Evolutionary conservation across 2,329 filamentous ascomycete genomes (phyloP).

Genomic region (Exserohilum turcica): DNA sequence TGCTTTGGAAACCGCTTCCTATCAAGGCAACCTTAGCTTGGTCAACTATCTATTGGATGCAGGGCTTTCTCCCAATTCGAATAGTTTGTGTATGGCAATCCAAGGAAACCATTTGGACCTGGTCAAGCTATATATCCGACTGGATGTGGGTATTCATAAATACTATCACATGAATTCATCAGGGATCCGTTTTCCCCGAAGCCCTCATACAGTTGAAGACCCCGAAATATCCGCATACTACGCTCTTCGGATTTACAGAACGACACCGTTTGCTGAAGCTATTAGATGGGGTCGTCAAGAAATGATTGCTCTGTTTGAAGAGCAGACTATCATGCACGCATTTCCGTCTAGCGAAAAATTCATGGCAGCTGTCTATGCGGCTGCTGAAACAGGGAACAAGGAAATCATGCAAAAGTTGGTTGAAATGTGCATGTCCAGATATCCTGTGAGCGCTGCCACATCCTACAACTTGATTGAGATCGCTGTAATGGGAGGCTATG

Average conservation of each 20-base stretch:
- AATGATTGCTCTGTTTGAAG: background rate
- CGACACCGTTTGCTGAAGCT: background rate
- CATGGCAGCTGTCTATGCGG: background rate
- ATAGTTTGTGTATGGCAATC: background rate
- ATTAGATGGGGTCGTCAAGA: background rate
- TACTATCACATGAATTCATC: too few relatives aligned
- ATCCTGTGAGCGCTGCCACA: too few relatives aligned
- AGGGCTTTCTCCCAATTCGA: background rate
- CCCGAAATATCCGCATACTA: background rate
- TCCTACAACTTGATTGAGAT: too few relatives aligned
- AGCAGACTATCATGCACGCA: background rate
- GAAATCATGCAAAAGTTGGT: background rate
- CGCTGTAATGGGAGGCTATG: background rate
- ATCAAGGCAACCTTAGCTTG: background rate
- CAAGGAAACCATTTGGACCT: background rate
- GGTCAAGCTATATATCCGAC: background rate
- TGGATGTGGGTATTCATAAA: background rate
- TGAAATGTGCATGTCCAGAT: background rate
- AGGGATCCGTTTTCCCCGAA: too few relatives aligned
- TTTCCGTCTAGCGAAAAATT: rapidly evolving
- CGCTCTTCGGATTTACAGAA: rapidly evolving
- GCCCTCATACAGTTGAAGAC: background rate
- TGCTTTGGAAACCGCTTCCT: background rate
- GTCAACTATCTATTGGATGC: background rate
- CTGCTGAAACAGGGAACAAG: background rate